A percentile compares a stretch with the other conserved stretches of the same genome.
Conservation (phyloP, 108 stramenopile genomes). For the Nitzschia sp. region DNA sequence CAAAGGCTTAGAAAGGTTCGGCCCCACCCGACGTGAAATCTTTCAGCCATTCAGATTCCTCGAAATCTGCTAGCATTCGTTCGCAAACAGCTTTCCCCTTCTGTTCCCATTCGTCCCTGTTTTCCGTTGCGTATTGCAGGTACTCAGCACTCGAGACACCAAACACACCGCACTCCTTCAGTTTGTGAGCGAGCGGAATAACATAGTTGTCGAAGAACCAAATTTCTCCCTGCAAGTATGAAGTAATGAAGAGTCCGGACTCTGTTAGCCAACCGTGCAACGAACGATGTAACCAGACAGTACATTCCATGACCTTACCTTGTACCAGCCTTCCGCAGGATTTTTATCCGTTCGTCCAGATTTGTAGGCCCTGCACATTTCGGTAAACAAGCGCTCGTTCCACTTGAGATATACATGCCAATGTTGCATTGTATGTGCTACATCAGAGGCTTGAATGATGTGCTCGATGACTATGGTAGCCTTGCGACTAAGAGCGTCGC, state of each 20-base stretch:
- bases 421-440: background rate
- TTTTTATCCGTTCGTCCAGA: background rate
- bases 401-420: background rate
- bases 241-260: background rate
- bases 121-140: conserved; percentile 45
- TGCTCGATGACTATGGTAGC: conserved; percentile 1
- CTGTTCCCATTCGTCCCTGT: conserved; percentile 48
- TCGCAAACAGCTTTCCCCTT: conserved; percentile 43
- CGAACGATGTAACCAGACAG: background rate
- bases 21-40: no score
- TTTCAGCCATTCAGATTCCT: background rate
- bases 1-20: no score
- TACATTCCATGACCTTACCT: background rate
- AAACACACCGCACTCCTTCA: conserved; percentile 58
- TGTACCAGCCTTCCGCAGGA: conserved; percentile 8
- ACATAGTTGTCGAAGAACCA: conserved; percentile 58
- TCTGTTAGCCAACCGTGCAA: background rate
- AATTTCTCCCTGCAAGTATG: conserved; percentile 53
- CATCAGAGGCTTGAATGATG: background rate
- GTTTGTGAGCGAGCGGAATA: conserved; percentile 57
- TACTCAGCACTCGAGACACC: conserved; percentile 50
- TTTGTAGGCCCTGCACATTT: conserved; percentile 11
- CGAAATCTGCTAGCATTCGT: background rate
- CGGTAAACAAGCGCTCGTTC: conserved; percentile 2
- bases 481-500: conserved; percentile 10